Conservation (phyloP, 805 yeast genomes). For the Gaillardinia entomophila region DNA sequence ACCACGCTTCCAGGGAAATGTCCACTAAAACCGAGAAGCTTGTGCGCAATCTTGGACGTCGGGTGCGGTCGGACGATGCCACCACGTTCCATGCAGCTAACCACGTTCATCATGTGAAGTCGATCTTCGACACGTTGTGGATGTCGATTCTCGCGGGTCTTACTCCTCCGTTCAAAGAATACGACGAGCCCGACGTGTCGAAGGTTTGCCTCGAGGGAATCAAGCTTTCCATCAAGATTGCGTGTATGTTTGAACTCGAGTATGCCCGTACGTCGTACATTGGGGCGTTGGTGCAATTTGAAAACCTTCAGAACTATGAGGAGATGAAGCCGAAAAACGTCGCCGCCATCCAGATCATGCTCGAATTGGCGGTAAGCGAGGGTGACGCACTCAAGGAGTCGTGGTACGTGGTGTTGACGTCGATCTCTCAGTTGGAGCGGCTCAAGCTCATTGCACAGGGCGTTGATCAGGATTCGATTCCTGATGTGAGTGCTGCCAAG, state of each 20-base stretch:
- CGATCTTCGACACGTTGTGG: constrained; percentile 93
- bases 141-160: constrained; percentile 94
- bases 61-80: constrained; percentile 33
- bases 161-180: constrained; percentile 89
- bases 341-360: constrained; percentile 66
- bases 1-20: constrained; percentile 89
- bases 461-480: constrained; percentile 73
- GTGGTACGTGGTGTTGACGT: constrained; percentile 79
- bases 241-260: constrained; percentile 77
- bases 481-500: constrained; percentile 78
- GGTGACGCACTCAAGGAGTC: constrained; percentile 67
- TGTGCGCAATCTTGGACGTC: constrained; percentile 58
- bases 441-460: constrained; percentile 85
- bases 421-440: constrained; percentile 88
- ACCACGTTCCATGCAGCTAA: constrained; percentile 72
- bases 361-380: constrained; percentile 73
- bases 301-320: constrained; percentile 70
- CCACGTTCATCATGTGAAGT: constrained; percentile 83
- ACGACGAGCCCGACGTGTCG: constrained; percentile 68
- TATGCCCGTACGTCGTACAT: constrained; percentile 86
- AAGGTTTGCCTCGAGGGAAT: constrained; percentile 78
- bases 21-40: constrained; percentile 82
- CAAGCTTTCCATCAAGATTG: constrained; percentile 71
- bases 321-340: constrained; percentile 78
- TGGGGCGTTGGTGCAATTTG: constrained; percentile 83